A percentile compares a stretch with the other conserved stretches of the same genome.
Evolutionary conservation across 2,329 filamentous ascomycete species (phyloP).

Genomic region (Aureobasidium sp.): DNA sequence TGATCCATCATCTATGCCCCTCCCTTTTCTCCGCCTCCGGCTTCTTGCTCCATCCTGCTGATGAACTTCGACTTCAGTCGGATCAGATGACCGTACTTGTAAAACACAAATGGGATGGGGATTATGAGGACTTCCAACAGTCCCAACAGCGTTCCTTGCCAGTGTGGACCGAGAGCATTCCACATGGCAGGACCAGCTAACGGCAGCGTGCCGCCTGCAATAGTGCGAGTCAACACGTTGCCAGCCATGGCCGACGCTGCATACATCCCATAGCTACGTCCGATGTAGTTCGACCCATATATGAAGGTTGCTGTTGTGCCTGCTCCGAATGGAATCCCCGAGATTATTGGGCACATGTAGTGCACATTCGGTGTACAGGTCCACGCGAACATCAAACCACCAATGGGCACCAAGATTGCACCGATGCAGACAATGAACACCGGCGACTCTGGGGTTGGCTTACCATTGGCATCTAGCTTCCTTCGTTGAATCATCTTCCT

Average conservation of each 20-base stretch:
- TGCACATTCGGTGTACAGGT: constrained; percentile 2
- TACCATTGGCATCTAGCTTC: constrained; percentile 34
- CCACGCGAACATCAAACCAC: constrained; percentile 42
- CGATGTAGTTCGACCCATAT: constrained; percentile 48
- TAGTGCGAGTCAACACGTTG: constrained; percentile 31
- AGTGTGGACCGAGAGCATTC: constrained; percentile 29
- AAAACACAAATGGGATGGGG: constrained; percentile 37
- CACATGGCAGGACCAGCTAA: constrained; percentile 32
- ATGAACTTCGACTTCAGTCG: constrained; percentile 19
- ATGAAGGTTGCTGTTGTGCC: constrained; percentile 30
- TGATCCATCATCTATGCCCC: background rate
- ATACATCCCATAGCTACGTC: constrained; percentile 48
- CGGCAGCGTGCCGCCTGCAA: constrained; percentile 32
- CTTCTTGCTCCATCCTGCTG: background rate
- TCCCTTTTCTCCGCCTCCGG: constrained; percentile 1
- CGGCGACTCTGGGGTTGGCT: constrained; percentile 33
- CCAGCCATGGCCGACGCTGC: constrained; percentile 40
- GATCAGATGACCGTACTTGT: constrained; percentile 31
- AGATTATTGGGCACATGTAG: constrained; percentile 20
- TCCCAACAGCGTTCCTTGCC: constrained; percentile 25
- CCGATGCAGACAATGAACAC: constrained; percentile 39
- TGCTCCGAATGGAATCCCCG: constrained; percentile 3
- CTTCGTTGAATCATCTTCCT: constrained; percentile 25
- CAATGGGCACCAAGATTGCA: constrained; percentile 41
- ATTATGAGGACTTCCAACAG: constrained; percentile 25